Evolutionary conservation across 2,329 filamentous ascomycete genomes (phyloP), one percentile per base, ranked within the genome.

Genomic region (Bipolaris cookei): DNA sequence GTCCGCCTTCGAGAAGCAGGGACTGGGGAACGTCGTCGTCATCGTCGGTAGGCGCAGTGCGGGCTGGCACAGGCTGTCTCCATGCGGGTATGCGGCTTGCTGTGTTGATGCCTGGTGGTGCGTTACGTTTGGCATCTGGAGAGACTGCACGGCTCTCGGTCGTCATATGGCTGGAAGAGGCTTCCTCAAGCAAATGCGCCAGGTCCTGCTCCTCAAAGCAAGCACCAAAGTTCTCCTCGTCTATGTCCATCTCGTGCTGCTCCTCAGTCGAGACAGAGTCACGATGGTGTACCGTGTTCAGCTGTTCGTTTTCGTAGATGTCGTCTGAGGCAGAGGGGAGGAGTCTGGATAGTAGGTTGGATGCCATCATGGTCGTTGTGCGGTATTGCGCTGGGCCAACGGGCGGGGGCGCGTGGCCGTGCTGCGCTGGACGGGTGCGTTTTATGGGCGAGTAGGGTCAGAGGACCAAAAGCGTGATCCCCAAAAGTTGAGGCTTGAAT

Each of bases 21-120:
- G 87, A 89, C 52, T 82, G 82, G 2, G 87, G 87, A 2, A 89
- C 86, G 38, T 69, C 64, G 39, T 66, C 63, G 65, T 88, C 84
- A 34, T 83, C 81, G 46, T 86, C 83, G 32, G 69, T 37, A 6
- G 64, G 64, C 4, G 59, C 42, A 10, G 52, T 56, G 44, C 59
- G 67, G 32, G 58, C 62, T 51, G 63, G 58, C 16, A 57, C 53
- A 32, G 72, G 63, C 38, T 74, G 72, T 63, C 76, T 75, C 78
- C 78, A 79, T 21, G 65, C 66, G 46, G 70, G 71, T 39, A 72
- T 70, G 55, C 73, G 75, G 71, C 58, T 64, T 45, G 65, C 52
- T 11, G 62, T 60, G 46, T 69, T 62, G 58, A 72, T 71, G 39
- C 72, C 63, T 16, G 62, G 65, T 28, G 65, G 65, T 38, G 63